Evolutionary conservation across 345 rosid genomes (phyloP).

Genomic region (Gossypium mustelinum): DNA sequence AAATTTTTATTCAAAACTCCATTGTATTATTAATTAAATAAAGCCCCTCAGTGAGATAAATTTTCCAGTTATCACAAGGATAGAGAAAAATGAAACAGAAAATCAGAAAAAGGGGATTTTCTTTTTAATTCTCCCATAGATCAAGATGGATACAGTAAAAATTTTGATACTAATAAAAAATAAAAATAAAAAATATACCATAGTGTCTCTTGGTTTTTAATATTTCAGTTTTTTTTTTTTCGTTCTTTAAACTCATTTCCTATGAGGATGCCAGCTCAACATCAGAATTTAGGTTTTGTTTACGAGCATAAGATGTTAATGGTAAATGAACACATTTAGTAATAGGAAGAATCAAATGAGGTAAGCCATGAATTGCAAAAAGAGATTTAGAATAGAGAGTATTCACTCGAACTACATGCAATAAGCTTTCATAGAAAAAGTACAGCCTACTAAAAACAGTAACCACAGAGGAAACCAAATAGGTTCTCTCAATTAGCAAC

Average conservation of each 20-base stretch:
- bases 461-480: background rate
- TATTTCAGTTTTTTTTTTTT: background rate
- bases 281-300: background rate
- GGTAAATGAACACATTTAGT: background rate
- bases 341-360: background rate
- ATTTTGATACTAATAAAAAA: background rate
- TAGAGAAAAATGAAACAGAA: background rate
- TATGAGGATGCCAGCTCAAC: background rate
- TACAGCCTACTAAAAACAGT: background rate
- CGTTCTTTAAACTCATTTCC: background rate
- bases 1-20: background rate
- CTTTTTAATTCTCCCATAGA: background rate
- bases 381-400: background rate
- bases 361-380: background rate
- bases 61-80: background rate
- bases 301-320: background rate
- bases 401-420: background rate
- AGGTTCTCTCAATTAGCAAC: background rate
- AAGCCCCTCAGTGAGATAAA: background rate
- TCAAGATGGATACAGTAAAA: background rate
- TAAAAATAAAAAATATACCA: background rate
- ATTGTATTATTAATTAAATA: background rate
- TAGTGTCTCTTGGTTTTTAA: background rate
- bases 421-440: constrained; percentile 1
- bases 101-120: too few species aligned